These are phyloP conservation scores for Dothideomycetes sp. DNA, from an alignment of 2,329 filamentous ascomycete species.

Conservation along the genomic window DNA sequence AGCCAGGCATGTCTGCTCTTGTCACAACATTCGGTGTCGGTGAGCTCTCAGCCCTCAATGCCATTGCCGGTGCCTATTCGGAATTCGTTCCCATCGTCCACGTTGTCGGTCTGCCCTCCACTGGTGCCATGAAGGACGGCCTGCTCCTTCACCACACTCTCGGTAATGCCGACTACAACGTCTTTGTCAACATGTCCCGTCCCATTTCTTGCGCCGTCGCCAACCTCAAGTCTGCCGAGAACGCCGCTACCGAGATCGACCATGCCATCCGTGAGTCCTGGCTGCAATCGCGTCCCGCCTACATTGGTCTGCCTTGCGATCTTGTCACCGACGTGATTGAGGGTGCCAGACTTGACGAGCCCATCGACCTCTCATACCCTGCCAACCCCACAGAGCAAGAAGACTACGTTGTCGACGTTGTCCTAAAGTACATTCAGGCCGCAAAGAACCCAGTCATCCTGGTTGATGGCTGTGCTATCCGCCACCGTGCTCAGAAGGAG, in stretches of 20 bases:
- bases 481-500: constrained; percentile 34
- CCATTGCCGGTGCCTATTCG: constrained; percentile 38
- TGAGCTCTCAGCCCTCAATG: constrained; percentile 40
- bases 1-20: too few relatives aligned
- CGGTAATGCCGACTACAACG: constrained; percentile 61
- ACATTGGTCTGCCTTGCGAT: constrained; percentile 74
- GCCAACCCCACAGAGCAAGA: constrained; percentile 62
- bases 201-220: constrained; percentile 63
- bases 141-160: constrained; percentile 38
- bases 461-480: constrained; percentile 73
- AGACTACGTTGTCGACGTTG: constrained; percentile 71
- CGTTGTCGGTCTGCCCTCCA: constrained; percentile 39
- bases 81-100: constrained; percentile 40
- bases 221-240: constrained; percentile 58
- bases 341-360: constrained; percentile 59
- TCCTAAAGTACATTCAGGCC: constrained; percentile 61
- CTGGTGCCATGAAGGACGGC: constrained; percentile 31
- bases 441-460: constrained; percentile 70
- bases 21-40: constrained; percentile 42
- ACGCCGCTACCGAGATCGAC: constrained; percentile 69
- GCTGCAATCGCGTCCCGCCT: constrained; percentile 66
- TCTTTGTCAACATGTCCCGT: constrained; percentile 70
- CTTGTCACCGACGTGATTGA: constrained; percentile 70
- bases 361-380: constrained; percentile 57
- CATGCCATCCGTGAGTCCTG: constrained; percentile 66